Base-by-base conservation (phyloP, 208 protist genomes). In the Trypanosoma theileri region DNA sequence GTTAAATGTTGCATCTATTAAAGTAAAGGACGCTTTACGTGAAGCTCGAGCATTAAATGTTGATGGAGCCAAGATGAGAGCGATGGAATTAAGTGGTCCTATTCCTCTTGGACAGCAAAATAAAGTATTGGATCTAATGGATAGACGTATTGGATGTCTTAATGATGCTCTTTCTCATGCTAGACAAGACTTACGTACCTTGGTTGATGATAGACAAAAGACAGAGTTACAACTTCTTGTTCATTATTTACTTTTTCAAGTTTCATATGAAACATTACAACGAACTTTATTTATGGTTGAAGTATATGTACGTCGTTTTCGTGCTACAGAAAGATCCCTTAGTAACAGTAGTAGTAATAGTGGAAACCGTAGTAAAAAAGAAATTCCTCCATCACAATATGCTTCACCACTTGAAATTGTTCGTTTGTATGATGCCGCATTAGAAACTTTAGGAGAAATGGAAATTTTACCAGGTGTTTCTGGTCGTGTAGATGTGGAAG, bases 321-420 rank as follows among this genome's bases (percentile, higher is more conserved):
- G 69, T 44, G 84, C 87, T 24, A 95, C 90, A 3, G 90, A 93
- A 77, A 68, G 70, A 51, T 77, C 58, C 11, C 61, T 95, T 62
- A 60, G 26, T 31, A 64, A 63, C 10, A 51, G 13, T 13, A 68
- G 45, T 56, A 40, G 10, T 13, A 28, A 40, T 61, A 45, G 14
- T 31, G 65, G 76, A 59, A 26, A 1, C 10, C 50, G 57, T 31
- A 59, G 51, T 22, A 80, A 81, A 58, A 74, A 64, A 21, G 87
- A 86, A 42, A 58, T 95, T 16, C 35, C 79, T 7, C 76, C 85
- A 11, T 64, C 77, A 61, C 90, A 93, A 72, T 93, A 82, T 57
- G 90, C 84, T 21, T 92, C 87, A 0, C 86, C 89, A 17, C 71
- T 92, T n/a, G 86, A 95, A 72, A 82, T 95, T 46, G 85, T 89